These are phyloP conservation scores for Fraxinus platypoda DNA, from an alignment of 305 asterid genomes.

Conservation along the genomic window DNA sequence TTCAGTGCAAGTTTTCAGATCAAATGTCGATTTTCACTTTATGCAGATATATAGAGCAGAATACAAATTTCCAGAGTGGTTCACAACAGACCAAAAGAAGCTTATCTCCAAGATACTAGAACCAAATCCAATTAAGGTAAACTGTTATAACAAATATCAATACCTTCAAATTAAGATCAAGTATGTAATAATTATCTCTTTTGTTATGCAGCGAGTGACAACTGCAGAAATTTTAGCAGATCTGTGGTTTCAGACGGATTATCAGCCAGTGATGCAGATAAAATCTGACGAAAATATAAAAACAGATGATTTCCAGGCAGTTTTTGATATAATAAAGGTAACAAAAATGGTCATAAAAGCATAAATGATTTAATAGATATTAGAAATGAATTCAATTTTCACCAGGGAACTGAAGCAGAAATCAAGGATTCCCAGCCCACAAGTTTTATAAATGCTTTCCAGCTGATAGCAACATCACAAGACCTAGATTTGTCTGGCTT, in stretches of 20 bases:
- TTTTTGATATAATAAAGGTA: constrained; percentile 20
- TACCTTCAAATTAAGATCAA: background rate
- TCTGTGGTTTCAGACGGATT: constrained; percentile 29
- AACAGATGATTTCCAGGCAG: constrained; percentile 21
- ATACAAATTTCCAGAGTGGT: constrained; percentile 28
- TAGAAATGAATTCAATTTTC: background rate
- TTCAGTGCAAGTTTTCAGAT: background rate
- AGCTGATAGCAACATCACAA: constrained; percentile 33
- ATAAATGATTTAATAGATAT: background rate
- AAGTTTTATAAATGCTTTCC: constrained; percentile 33
- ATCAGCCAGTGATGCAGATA: constrained; percentile 15
- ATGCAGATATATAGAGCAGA: constrained; percentile 25
- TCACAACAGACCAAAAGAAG: constrained; percentile 23
- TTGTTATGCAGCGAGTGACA: constrained; percentile 23
- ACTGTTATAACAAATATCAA: background rate
- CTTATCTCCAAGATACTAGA: constrained; percentile 26
- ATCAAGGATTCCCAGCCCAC: background rate
- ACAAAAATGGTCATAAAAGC: background rate
- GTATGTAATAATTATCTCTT: background rate
- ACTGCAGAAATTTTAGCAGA: constrained; percentile 22
- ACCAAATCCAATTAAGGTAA: constrained; percentile 25
- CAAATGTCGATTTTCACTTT: background rate
- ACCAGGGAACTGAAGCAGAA: constrained; percentile 23
- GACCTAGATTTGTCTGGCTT: constrained; percentile 34
- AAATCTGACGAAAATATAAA: constrained; percentile 13